Conservation (phyloP, 306 rosid genomes). For the Quercus wislizeni region DNA sequence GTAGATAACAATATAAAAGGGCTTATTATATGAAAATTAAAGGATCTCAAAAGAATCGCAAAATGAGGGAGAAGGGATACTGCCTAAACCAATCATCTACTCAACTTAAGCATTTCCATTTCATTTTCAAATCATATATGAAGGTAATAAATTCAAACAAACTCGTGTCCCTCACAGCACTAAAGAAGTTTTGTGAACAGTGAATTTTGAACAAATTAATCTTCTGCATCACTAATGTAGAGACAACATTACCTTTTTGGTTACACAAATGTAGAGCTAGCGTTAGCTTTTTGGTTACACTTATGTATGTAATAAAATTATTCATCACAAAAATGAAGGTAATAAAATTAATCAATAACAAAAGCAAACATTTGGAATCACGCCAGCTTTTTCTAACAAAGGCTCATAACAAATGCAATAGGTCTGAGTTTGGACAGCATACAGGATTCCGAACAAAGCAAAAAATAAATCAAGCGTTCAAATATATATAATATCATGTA, state of each 20-base stretch:
- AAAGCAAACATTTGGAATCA: not conserved
- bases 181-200: no score
- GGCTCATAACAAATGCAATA: not conserved
- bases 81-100: not conserved
- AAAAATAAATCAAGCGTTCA: not conserved
- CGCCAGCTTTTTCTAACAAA: not conserved
- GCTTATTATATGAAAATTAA: not conserved
- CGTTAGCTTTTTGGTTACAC: no score
- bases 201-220: no score
- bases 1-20: not conserved
- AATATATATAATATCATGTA: not conserved
- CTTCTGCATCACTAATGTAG: no score
- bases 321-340: not conserved
- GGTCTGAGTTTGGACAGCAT: not conserved
- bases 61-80: not conserved
- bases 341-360: not conserved
- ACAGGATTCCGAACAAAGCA: not conserved
- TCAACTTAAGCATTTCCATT: not conserved
- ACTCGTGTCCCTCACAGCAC: no score
- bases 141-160: no score
- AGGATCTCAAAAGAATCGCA: not conserved
- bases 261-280: no score
- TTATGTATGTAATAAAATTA: not conserved
- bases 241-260: no score
- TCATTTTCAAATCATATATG: not conserved